A percentile compares a stretch with the other conserved stretches of the same genome.
These are phyloP conservation scores for Rhododendron vialii DNA, from an alignment of 148 eudicot species.

Conservation along the genomic window DNA sequence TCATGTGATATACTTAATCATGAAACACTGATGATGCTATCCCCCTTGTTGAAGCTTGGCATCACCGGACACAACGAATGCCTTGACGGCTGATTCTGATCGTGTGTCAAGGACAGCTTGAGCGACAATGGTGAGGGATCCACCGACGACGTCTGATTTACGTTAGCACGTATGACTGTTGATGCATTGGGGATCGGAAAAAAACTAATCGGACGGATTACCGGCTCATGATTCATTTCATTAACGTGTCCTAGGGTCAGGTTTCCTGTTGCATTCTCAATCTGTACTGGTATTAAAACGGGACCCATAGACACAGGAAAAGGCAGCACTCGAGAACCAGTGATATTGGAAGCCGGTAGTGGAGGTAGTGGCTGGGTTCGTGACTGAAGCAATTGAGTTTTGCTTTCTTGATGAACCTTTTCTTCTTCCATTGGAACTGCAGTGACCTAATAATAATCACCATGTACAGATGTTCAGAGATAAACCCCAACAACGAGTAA, in stretches of 20 bases:
- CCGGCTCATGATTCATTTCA: conserved; percentile 2
- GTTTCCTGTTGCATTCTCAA: conserved; percentile 20
- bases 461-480: conserved; percentile 6
- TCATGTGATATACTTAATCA: conserved; percentile 14
- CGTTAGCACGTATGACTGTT: conserved; percentile 29
- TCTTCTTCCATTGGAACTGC: conserved; percentile 28
- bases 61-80: conserved; percentile 23
- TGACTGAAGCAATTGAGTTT: conserved; percentile 2
- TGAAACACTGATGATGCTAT: conserved; percentile 45
- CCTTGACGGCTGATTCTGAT: conserved; percentile 26
- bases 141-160: conserved; percentile 15
- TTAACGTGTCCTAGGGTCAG: background rate
- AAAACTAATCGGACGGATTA: conserved; percentile 20
- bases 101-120: conserved; percentile 43
- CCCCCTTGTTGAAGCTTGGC: conserved; percentile 40
- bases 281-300: conserved; percentile 17
- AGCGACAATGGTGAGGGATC: conserved; percentile 46
- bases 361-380: conserved; percentile 8
- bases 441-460: conserved; percentile 27
- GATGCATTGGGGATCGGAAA: conserved; percentile 16
- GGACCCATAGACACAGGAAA: conserved; percentile 23
- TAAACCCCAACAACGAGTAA: background rate
- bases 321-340: conserved; percentile 23
- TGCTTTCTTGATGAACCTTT: conserved; percentile 21
- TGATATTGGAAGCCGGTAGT: conserved; percentile 4